Evolutionary conservation across 768 basidiomycete genomes (phyloP).

Genomic region (Amanita thiersii): DNA sequence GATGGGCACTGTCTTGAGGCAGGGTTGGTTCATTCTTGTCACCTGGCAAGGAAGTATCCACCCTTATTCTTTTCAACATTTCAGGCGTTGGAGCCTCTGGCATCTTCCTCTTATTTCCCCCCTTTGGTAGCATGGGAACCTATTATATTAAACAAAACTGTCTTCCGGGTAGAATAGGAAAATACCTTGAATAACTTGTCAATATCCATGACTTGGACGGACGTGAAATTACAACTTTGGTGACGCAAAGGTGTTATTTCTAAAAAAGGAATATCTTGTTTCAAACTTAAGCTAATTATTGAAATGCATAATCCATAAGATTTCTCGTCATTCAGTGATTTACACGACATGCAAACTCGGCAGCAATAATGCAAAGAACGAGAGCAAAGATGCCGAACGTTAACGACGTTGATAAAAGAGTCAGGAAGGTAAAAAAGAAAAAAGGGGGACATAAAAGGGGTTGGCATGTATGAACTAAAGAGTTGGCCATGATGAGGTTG

Average conservation of each 20-base stretch:
- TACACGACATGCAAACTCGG: neutral
- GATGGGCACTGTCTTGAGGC: slow-evolving; percentile 10
- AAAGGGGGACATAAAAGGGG: neutral
- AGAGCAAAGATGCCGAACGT: too few species aligned
- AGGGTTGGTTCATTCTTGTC: slow-evolving; percentile 6
- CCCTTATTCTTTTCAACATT: slow-evolving; percentile 73
- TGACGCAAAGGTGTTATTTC: neutral
- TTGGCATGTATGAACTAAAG: slow-evolving; percentile 4
- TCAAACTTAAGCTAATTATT: neutral
- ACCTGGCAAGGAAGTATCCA: slow-evolving; percentile 30
- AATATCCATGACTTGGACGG: slow-evolving; percentile 42
- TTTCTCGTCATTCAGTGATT: too few species aligned
- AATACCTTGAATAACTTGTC: slow-evolving; percentile 45
- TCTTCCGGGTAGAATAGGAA: neutral
- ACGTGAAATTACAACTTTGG: neutral
- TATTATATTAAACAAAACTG: slow-evolving; percentile 15
- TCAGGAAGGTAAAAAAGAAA: neutral
- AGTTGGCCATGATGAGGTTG: neutral
- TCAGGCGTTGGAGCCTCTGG: slow-evolving; percentile 72
- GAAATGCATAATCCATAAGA: too few species aligned
- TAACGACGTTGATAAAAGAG: too few species aligned
- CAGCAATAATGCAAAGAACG: too few species aligned
- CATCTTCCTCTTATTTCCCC: slow-evolving; percentile 65
- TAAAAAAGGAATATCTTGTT: too few species aligned
- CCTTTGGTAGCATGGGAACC: slow-evolving; percentile 61